Evolutionary conservation across 148 eudicot species (phyloP).

Genomic region (Camellia japonica): DNA sequence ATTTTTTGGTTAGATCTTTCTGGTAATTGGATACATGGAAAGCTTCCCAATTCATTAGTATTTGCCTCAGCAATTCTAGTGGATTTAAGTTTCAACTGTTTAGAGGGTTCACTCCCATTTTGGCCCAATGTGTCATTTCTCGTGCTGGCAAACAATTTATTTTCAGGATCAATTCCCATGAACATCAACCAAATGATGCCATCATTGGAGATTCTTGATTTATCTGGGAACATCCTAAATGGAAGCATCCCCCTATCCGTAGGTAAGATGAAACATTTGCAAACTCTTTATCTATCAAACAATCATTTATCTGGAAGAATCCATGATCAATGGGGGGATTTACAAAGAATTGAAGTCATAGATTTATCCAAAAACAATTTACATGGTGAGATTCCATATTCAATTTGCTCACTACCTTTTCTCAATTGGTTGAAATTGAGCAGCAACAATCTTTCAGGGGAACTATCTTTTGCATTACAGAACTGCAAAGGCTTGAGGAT

Average conservation of each 20-base stretch:
- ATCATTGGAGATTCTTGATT: constrained; percentile 2
- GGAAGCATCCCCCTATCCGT: constrained; percentile 6
- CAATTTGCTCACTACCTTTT: not conserved
- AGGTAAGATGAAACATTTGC: not conserved
- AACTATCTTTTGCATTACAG: constrained; percentile 14
- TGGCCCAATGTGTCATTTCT: constrained; percentile 3
- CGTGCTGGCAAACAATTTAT: constrained; percentile 8
- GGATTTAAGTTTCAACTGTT: constrained; percentile 12
- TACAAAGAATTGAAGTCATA: not conserved
- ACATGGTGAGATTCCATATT: constrained; percentile 29
- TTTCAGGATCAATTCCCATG: constrained; percentile 7
- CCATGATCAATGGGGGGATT: constrained; percentile 21
- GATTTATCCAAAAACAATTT: constrained; percentile 34
- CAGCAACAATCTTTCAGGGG: constrained; percentile 34
- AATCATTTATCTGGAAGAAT: constrained; percentile 12
- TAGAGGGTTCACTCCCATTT: constrained; percentile 7
- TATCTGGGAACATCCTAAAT: constrained; percentile 5
- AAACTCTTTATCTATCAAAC: constrained; percentile 2
- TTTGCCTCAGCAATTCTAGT: not conserved
- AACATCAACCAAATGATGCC: constrained; percentile 3
- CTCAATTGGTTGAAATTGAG: constrained; percentile 20
- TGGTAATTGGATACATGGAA: constrained; percentile 18
- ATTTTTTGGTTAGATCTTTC: constrained; percentile 23
- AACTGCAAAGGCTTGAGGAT: not conserved
- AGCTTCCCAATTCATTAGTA: constrained; percentile 1